Base-by-base conservation (phyloP, 1,284 basidiomycete genomes). In the Ganoderma multipileum region DNA sequence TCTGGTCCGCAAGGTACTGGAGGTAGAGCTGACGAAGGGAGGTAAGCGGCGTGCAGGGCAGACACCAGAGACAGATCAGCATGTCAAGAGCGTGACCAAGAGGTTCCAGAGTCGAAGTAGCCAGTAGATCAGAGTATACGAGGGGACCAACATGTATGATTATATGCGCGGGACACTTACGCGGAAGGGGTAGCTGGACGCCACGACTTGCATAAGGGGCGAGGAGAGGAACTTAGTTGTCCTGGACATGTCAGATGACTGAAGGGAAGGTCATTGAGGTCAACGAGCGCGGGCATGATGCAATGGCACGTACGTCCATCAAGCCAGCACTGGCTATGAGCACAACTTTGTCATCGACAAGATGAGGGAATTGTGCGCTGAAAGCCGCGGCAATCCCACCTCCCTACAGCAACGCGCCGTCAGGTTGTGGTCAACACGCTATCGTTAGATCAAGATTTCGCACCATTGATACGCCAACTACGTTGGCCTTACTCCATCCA, bases 401-500 rank as follows among this genome's bases (percentile, higher is more conserved):
- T 2, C 92, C 91, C 91, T 92, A 26, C n/a, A 20, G 47, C 8
- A 18, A 39, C 18, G 18, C 28, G 30, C 12, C 26, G 4, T 20
- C 33, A 47, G 59, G 38, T 44, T 36, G 18, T 26, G 26, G 26
- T 28, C 4, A 30, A 26, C 14, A 41, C 23, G 57, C 20, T 33
- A 18, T 36, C 28, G 18, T 18, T 18, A 39, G 23, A 41, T 28
- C 23, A 28, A 14, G 38, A 9, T 11, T 36, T 72, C 83, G 28
- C 61, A 88, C 90, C 91, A 94, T 94, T 18, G 92, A 94, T 2
- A 93, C 80, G 18, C 92, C 93, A 0, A 86, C 86, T 38, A 94
- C 77, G 66, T 86, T 81, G 0, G 90, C 87, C 69, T 87, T 86
- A 9, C 85, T 83, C 92, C 92, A 94, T 63, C 83, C 84, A 58